A percentile compares a stretch with the other conserved stretches of the same genome.
phyloP scores from a whole-genome alignment of 495 filamentous ascomycete genomes.

The Talaromyces trachyspermus region DNA sequence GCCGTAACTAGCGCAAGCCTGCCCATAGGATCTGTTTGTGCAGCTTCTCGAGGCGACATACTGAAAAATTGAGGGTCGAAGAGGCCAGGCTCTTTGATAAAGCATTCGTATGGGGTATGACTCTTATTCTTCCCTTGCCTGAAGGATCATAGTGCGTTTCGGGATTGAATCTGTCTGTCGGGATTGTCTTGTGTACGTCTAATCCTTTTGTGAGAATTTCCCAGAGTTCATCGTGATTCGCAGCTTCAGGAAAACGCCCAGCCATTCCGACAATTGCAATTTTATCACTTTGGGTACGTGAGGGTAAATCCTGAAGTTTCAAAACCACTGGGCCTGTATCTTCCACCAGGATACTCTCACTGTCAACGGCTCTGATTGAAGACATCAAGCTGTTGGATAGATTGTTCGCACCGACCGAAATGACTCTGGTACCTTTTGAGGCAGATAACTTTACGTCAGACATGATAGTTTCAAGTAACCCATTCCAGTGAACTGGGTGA shows the following conservation, averaged over 20 bases:
- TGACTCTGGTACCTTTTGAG: background rate
- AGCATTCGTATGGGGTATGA: constrained; percentile 80
- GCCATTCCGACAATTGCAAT: constrained; percentile 74
- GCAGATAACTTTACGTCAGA: background rate
- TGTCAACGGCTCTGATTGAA: background rate
- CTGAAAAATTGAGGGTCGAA: constrained; percentile 93
- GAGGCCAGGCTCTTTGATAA: constrained; percentile 73
- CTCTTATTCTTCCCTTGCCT: constrained; percentile 71
- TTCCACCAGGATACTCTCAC: background rate
- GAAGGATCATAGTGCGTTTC: constrained; percentile 70
- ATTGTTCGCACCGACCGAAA: background rate
- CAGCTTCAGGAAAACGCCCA: constrained; percentile 64
- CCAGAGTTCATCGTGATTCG: constrained; percentile 61
- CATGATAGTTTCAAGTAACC: background rate
- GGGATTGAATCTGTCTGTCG: constrained; percentile 68
- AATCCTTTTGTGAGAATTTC: constrained; percentile 63
- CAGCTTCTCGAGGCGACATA: constrained; percentile 91
- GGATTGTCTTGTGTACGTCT: constrained; percentile 48
- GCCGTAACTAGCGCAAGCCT: constrained; percentile 74
- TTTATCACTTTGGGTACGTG: constrained; percentile 16
- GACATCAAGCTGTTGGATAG: background rate
- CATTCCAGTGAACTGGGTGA: background rate
- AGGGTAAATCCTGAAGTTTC: background rate
- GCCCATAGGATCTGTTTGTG: constrained; percentile 84
- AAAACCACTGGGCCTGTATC: background rate